These are phyloP conservation scores for Aspergillus ellipticus DNA, from an alignment of 495 filamentous ascomycete genomes.

Conservation along the genomic window DNA sequence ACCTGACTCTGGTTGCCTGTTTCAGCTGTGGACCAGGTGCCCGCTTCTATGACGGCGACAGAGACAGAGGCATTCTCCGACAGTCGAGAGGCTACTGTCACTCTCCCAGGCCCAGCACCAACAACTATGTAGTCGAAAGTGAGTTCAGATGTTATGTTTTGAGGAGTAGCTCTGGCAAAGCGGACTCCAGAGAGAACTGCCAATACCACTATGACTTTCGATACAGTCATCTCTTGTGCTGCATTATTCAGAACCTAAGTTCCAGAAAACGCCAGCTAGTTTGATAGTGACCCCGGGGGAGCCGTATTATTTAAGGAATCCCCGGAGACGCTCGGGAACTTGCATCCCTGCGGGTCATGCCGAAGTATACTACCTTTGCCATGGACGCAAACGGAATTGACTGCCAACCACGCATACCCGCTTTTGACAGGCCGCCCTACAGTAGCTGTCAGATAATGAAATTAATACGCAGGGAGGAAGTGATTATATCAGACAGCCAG, in stretches of 20 bases:
- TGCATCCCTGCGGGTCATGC: too few relatives aligned
- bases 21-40: conserved; percentile 46
- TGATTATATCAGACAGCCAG: too few relatives aligned
- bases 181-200: neutral
- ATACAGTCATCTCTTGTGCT: neutral
- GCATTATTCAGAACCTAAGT: neutral
- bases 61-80: conserved; percentile 21
- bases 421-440: too few relatives aligned
- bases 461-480: too few relatives aligned
- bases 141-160: neutral
- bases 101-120: conserved; percentile 48
- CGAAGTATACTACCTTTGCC: too few relatives aligned
- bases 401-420: too few relatives aligned
- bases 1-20: conserved; percentile 44
- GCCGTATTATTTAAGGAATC: too few relatives aligned
- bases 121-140: conserved; percentile 46
- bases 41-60: conserved; percentile 52
- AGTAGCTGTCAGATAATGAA: too few relatives aligned
- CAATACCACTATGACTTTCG: conserved; percentile 12
- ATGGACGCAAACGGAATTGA: too few relatives aligned
- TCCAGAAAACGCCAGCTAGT: too few relatives aligned
- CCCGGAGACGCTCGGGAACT: too few relatives aligned
- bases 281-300: neutral
- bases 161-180: neutral
- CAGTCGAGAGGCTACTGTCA: conserved; percentile 44